Percentiles rank a stretch among this genome's conserved stretches.
These are phyloP conservation scores for Colletotrichum lupini DNA, from an alignment of 2,329 filamentous ascomycete species.

Conservation along the genomic window DNA sequence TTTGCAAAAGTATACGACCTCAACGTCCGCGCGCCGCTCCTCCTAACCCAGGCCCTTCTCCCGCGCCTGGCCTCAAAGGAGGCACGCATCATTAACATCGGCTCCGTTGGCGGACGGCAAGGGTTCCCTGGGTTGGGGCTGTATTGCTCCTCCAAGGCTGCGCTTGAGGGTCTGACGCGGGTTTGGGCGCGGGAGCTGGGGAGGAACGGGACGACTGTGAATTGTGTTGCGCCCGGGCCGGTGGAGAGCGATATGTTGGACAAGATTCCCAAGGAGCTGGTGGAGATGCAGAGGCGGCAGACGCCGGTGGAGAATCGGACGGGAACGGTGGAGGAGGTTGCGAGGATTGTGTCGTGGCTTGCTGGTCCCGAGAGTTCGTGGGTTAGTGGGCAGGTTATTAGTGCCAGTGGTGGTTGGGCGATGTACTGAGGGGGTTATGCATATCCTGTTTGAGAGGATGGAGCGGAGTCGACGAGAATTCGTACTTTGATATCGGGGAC, in stretches of 20 bases:
- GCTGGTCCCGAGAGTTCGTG: conserved; percentile 60
- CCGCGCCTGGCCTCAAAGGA: conserved; percentile 58
- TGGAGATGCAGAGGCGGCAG: conserved; percentile 58
- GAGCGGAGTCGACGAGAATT: too few relatives aligned
- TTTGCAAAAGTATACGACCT: conserved; percentile 66
- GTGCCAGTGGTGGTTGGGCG: conserved; percentile 59
- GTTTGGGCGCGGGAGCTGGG: conserved; percentile 70
- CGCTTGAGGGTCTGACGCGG: conserved; percentile 69
- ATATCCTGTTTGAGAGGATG: background rate
- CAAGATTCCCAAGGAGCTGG: conserved; percentile 59
- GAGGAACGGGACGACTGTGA: conserved; percentile 67
- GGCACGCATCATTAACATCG: conserved; percentile 68
- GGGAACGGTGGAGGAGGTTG: conserved; percentile 64
- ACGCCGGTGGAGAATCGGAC: conserved; percentile 64
- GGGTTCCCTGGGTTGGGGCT: conserved; percentile 58
- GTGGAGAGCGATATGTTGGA: conserved; percentile 68
- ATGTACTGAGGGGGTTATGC: conserved; percentile 39
- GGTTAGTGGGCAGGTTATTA: conserved; percentile 66
- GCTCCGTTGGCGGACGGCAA: conserved; percentile 61
- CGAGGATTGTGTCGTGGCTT: conserved; percentile 66
- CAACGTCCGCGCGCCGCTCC: conserved; percentile 65
- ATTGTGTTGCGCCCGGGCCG: conserved; percentile 69
- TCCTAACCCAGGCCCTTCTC: conserved; percentile 64
- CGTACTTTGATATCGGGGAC: rapidly evolving
- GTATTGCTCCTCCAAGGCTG: conserved; percentile 69